Evolutionary conservation across 2,329 filamentous ascomycete genomes (phyloP), one percentile per base, ranked within the genome.

Genomic region (Beauveria pseudobassiana): DNA sequence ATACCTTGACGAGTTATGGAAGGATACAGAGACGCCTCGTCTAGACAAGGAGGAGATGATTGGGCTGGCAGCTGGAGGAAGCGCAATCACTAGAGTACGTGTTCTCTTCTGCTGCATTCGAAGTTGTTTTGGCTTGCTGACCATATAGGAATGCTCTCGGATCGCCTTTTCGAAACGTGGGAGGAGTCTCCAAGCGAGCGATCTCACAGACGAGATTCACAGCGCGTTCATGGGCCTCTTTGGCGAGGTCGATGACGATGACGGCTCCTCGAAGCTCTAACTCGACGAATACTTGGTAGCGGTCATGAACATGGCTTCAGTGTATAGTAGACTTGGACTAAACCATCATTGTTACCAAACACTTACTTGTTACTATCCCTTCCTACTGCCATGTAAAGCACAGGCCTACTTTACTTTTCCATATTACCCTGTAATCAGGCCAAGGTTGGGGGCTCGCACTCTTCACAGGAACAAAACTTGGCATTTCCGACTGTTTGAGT

Each of bases 161-260:
- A 78, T 93, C 63, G 95, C 95, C 0, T 99, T 96, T 75, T 80
- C 84, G 68, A 90, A 93, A 73, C 90, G 87, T 70, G 93, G 95
- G 1, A 84, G 95, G 65, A 91, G 90, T 71, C 77, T 99, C 71
- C 95, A 98, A 77, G 95, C 95, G 1, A 92, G 90, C 67, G 95
- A 98, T 75, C 76, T 99, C 71, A 97, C 93, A 0, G 91, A 95
- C 20, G 89, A 96, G 75, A 89, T 99, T 10, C 88, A 96, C 69
- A 79, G 79, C 40, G 89, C 92, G 0, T 98, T 97, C 74, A 73
- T 89, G 69, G 86, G 86, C 63, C 74, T 96, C 20, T 88, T 97
- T 70, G 93, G 91, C 0, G 90, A 93, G 66, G 80, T 82, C 3
- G 83, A 82, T 43, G 77, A 69, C 7, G 75, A 75, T 6, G 67